Percentiles rank a stretch among this genome's conserved stretches.
These are phyloP conservation scores for Cytospora paraplurivora DNA, from an alignment of 2,329 filamentous ascomycete species.

Conservation along the genomic window DNA sequence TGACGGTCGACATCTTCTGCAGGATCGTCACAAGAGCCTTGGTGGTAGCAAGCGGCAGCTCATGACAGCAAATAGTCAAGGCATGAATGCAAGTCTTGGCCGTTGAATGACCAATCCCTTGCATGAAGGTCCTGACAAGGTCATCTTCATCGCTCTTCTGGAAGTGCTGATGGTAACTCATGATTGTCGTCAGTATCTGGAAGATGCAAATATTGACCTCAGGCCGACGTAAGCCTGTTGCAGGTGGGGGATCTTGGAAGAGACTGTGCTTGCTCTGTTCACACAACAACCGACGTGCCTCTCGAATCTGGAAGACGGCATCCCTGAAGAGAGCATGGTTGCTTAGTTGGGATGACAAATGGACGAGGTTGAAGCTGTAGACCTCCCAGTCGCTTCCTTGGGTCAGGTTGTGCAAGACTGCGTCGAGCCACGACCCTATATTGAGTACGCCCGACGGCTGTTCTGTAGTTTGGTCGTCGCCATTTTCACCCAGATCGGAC, in stretches of 20 bases:
- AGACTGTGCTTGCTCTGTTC: conserved; percentile 77
- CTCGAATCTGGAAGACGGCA: conserved; percentile 72
- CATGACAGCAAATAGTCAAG: conserved; percentile 90
- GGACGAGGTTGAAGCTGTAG: conserved; percentile 86
- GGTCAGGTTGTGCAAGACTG: conserved; percentile 72
- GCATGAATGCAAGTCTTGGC: conserved; percentile 94
- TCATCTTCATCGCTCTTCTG: conserved; percentile 85
- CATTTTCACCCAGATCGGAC: conserved; percentile 28
- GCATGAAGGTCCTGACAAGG: conserved; percentile 81
- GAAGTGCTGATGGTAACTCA: conserved; percentile 88
- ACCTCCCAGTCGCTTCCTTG: conserved; percentile 84
- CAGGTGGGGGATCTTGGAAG: conserved; percentile 78
- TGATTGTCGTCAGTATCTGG: conserved; percentile 80
- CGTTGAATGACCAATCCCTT: conserved; percentile 84
- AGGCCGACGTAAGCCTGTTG: conserved; percentile 79
- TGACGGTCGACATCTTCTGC: conserved; percentile 92
- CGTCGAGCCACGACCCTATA: conserved; percentile 73
- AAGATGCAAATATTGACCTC: conserved; percentile 90
- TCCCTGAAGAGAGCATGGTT: conserved; percentile 85
- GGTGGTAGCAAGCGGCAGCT: conserved; percentile 83
- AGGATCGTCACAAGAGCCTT: conserved; percentile 84
- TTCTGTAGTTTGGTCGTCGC: conserved; percentile 28
- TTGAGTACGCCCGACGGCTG: conserved; percentile 53
- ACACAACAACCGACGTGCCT: conserved; percentile 75
- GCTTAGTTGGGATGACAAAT: conserved; percentile 82